Evolutionary conservation across 768 basidiomycete genomes (phyloP), one percentile per base, ranked within the genome.

Genomic region (Pulveroboletus sp.): DNA sequence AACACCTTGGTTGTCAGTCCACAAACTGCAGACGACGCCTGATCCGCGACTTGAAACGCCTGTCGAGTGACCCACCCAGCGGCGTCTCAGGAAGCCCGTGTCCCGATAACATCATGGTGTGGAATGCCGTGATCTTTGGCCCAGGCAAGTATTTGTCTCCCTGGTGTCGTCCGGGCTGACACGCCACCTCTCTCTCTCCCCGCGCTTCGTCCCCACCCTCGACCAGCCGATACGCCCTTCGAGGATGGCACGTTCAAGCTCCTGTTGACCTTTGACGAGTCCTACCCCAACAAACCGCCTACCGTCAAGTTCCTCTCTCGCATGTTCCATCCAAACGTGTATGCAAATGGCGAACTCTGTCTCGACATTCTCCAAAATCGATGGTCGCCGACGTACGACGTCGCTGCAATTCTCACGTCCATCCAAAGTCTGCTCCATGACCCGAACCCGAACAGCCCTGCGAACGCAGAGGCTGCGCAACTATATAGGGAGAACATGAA

Each of bases 271-370:
- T 98, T 99, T 60, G 94, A 98, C 66, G 96, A 99, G 62, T 89
- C 90, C 7, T 99, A 99, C 70, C 96, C 96, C 14, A 99, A 96
- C 77, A 97, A 97, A 67, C 93, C 96, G 0, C 96, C 96, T 3
- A 87, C 89, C 6, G 95, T 99, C 59, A 93, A 93, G 64, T 99
- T 99, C 76, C 81, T 98, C 30, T 93, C 90, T 33, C 77, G 87
- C 56, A 98, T 98, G 95, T 98, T 99, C 73, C 95, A 99, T 67
- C 96, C 96, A 0, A 99, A 98, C 72, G 94, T 99, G 9, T 99
- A 98, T 70, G 89, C 89, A 39, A 97, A 96, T 60, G 96, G 96
- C 54, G 95, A 98, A 67, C 86, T 99, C 44, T 99, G 96, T 66
- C 78, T 99, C 44, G 96, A 98, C 69, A 99, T 98, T 63, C 79